Conservation (phyloP, 1,284 basidiomycete species). For the Testicularia cyperi region DNA sequence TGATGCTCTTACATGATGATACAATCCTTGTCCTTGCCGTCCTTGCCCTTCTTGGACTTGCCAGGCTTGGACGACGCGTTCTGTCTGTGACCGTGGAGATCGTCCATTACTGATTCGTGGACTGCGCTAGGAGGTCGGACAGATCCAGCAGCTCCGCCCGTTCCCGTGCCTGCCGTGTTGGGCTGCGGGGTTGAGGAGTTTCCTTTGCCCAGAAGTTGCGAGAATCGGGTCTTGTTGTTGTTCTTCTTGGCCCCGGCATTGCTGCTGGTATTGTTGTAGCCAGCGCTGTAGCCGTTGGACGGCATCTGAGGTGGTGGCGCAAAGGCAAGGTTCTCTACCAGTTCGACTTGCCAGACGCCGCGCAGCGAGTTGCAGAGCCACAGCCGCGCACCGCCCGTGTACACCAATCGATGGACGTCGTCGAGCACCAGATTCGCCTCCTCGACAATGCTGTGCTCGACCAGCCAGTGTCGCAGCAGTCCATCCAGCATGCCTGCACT, state of each 20-base stretch:
- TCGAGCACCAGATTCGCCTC: conserved; percentile 19
- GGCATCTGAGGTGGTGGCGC: not conserved
- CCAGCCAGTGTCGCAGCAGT: conserved; percentile 27
- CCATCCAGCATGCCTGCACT: conserved; percentile 32
- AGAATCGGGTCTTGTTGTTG: conserved; percentile 22
- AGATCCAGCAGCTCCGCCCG: not conserved
- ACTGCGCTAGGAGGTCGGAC: not conserved
- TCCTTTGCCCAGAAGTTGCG: conserved; percentile 7
- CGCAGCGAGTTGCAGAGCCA: conserved; percentile 41
- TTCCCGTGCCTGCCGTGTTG: not conserved
- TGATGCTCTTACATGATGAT: conserved; percentile 32
- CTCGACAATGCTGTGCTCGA: conserved; percentile 15
- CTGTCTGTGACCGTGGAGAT: conserved; percentile 24
- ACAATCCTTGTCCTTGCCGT: conserved; percentile 33
- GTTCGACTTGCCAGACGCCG: conserved; percentile 23
- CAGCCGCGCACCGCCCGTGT: conserved; percentile 6
- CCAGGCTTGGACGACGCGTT: conserved; percentile 5
- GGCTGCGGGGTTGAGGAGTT: not conserved
- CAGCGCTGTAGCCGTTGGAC: not conserved
- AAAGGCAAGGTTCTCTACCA: conserved; percentile 5
- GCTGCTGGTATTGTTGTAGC: not conserved
- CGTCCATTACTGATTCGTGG: conserved; percentile 19
- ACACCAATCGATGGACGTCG: conserved; percentile 5
- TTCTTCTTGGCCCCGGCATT: not conserved
- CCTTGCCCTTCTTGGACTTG: conserved; percentile 11